These are phyloP conservation scores for Diaporthe capsici DNA, from an alignment of 2,329 filamentous ascomycete species.

Conservation along the genomic window DNA sequence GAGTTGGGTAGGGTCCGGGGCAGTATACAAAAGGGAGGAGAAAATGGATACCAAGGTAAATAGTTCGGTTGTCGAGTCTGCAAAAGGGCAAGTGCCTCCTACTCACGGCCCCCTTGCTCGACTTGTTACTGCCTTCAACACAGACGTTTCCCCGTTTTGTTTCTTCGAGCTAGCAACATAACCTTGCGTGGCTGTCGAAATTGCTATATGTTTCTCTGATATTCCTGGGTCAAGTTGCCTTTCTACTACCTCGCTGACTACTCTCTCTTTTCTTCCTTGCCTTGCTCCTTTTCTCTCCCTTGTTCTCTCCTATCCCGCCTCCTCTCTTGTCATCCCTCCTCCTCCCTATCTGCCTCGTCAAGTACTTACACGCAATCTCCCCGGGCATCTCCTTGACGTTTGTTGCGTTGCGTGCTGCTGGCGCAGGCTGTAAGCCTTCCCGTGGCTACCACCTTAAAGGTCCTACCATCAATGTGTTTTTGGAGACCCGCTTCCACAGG, in stretches of 20 bases:
- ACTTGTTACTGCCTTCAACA: constrained; percentile 23
- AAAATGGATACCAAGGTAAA: constrained; percentile 40
- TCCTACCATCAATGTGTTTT: not conserved
- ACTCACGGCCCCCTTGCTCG: constrained; percentile 24
- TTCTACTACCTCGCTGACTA: not conserved
- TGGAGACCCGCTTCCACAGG: constrained; percentile 21
- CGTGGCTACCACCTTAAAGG: not conserved
- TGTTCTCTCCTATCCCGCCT: not conserved
- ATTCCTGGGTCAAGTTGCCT: not conserved
- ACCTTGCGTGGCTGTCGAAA: constrained; percentile 26
- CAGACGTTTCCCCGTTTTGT: constrained; percentile 6
- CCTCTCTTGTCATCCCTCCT: not conserved
- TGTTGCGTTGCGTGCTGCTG: not conserved
- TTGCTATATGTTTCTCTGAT: constrained; percentile 33
- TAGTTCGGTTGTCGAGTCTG: constrained; percentile 35
- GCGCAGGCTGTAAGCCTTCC: not conserved
- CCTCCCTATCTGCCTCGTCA: not conserved
- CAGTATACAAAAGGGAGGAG: constrained; percentile 32
- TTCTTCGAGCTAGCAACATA: constrained; percentile 28
- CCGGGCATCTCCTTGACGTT: not conserved
- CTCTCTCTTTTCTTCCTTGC: not conserved
- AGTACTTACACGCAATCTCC: not conserved
- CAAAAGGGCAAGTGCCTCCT: constrained; percentile 40
- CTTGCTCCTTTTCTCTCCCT: not conserved
- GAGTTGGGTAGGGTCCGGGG: constrained; percentile 41